Base-by-base conservation (phyloP, 106 monocot genomes). In the Apostasia shenzhenica region DNA sequence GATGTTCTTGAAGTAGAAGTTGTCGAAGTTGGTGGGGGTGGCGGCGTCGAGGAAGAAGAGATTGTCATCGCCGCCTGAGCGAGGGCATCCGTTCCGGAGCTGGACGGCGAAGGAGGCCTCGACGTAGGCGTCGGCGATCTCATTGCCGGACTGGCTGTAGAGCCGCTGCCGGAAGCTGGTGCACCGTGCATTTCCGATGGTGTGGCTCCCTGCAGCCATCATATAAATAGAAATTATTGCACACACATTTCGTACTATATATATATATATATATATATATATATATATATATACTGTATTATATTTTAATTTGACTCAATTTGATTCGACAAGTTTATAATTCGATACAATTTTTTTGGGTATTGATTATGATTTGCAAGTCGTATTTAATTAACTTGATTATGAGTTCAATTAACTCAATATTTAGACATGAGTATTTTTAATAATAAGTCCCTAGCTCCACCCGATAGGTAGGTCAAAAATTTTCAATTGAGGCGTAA, bases 141-240 rank as follows among this genome's bases (percentile, higher is more conserved):
- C 70, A 37, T 70, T 70, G 12, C 70, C 70, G 4, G 70, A 45
- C 42, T 70, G 70, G 59, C 58, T 70, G 70, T 70, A 70, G 7
- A 70, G 70, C 58, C 70, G 13, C 43, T 70, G 70, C 10, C 70
- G 57, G 48, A 70, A 70, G 58, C 70, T 70, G 14, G 70, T 59
- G 70, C 70, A 70, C 42, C 70, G 57, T 6, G 70, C 9, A 1
- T 70, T 14, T 5, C 70, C 70, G 0, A 70, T 70, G 3, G 58
- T 70, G 59, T 70, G 70, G 70, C 70, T 57, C 6, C 70, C 69
- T 69, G 69, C 56, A 8, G 6, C 6, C 50, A 8, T 50, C 8
- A 26, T 0, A 26, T 26, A 26, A 26, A 26, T 26, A 26, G 26
- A 26, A 26, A 26, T 26, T 26, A 26, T 26, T 26, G 26, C 26